Evolutionary conservation across 192 early-diverging fungal genomes (phyloP).

Genomic region (Gigaspora rosea): DNA sequence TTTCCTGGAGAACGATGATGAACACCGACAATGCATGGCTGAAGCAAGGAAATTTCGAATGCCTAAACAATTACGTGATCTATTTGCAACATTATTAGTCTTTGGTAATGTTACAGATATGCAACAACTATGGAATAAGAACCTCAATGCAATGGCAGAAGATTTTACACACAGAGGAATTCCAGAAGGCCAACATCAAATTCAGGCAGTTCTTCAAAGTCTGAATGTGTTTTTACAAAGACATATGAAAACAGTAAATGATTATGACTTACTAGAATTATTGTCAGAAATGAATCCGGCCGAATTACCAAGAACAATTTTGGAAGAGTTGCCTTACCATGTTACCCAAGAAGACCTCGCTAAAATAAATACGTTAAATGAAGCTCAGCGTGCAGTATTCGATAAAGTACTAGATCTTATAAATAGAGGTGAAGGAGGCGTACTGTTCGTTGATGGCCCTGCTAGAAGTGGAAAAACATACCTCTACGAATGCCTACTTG

Average conservation of each 20-base stretch:
- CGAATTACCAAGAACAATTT: background rate
- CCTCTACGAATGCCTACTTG: background rate
- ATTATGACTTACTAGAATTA: background rate
- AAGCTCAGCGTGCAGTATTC: background rate
- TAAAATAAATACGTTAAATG: background rate
- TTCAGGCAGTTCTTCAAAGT: background rate
- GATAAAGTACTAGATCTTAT: background rate
- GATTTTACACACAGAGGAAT: background rate
- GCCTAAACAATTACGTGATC: slow-evolving; percentile 23
- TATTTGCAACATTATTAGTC: slow-evolving; percentile 28
- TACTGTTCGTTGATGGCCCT: background rate
- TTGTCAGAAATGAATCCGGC: background rate
- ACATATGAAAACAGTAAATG: background rate
- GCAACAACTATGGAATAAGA: background rate
- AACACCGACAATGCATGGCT: slow-evolving; percentile 24
- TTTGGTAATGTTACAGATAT: slow-evolving; percentile 13
- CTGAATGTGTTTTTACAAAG: background rate
- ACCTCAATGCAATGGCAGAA: background rate
- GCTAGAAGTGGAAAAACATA: background rate
- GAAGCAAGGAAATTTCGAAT: slow-evolving; percentile 23
- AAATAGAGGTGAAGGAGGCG: background rate
- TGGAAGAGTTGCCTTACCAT: background rate
- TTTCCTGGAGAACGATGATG: slow-evolving; percentile 33
- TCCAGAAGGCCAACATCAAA: background rate
- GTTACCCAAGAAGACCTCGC: background rate